phyloP scores from a whole-genome alignment of 176 grass and related monocot genomes.

The Saccharum officinarum region DNA sequence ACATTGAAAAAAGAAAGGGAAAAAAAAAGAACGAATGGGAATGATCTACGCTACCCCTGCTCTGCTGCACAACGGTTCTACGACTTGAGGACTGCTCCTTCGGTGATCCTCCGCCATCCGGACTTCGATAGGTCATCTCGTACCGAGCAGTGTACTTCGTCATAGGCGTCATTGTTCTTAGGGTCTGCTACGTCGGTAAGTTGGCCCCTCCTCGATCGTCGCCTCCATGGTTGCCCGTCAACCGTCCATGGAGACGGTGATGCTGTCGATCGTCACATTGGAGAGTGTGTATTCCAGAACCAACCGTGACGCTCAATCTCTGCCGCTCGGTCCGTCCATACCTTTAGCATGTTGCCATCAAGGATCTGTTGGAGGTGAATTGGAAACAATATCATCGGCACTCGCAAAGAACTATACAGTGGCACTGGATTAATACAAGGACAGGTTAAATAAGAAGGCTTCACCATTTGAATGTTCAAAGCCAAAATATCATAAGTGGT shows the following conservation, averaged over 20 bases:
- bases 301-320: constrained; percentile 74
- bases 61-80: constrained; percentile 30
- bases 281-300: constrained; percentile 84
- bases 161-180: constrained; percentile 56
- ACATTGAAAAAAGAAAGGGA: background rate
- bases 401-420: background rate
- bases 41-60: background rate
- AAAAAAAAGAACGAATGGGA: background rate
- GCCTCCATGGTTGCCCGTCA: constrained; percentile 67
- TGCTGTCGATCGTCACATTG: constrained; percentile 61
- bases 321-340: constrained; percentile 70
- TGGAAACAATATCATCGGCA: background rate
- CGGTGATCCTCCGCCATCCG: constrained; percentile 88
- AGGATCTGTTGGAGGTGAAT: constrained; percentile 46
- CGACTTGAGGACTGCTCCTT: constrained; percentile 74
- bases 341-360: constrained; percentile 82
- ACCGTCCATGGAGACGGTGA: constrained; percentile 75
- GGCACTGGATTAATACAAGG: background rate
- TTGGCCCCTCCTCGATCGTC: constrained; percentile 68
- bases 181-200: constrained; percentile 46
- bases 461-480: background rate
- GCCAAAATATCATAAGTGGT: background rate
- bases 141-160: constrained; percentile 66
- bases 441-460: background rate
- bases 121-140: constrained; percentile 55